These are phyloP conservation scores for Populus ilicifolia DNA, from an alignment of 345 rosid genomes.

Conservation along the genomic window DNA sequence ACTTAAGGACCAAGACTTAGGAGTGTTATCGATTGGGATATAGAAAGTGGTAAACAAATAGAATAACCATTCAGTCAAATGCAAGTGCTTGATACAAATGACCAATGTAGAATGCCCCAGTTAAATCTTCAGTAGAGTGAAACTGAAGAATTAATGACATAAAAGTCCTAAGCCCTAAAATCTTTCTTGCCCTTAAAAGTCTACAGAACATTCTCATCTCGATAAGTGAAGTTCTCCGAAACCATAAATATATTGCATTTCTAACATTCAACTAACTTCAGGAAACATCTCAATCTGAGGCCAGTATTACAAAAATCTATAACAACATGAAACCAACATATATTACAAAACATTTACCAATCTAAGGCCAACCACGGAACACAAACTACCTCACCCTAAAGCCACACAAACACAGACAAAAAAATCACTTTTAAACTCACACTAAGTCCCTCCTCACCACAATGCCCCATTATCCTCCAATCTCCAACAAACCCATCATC, in stretches of 20 bases:
- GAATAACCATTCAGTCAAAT: neutral
- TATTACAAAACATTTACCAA: neutral
- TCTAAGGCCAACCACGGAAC: neutral
- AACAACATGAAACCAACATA: neutral
- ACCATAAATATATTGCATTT: neutral
- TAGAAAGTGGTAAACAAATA: neutral
- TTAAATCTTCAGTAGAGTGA: neutral
- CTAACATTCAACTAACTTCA: neutral
- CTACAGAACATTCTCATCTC: neutral
- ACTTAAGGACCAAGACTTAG: neutral
- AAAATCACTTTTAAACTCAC: neutral
- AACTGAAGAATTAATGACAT: neutral
- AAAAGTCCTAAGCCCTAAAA: neutral
- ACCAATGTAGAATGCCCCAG: neutral
- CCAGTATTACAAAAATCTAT: too few relatives aligned
- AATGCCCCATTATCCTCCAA: neutral
- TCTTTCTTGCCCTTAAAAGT: neutral
- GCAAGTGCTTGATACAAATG: neutral
- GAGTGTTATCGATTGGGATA: too few relatives aligned
- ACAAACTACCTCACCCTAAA: neutral
- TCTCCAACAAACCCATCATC: neutral
- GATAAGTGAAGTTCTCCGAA: neutral
- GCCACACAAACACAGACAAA: neutral
- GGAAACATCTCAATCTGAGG: neutral
- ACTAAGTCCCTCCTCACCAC: neutral